Evolutionary conservation across 106 monocot species (phyloP), one percentile per base, ranked within the genome.

Genomic region (Platanthera zijinensis): DNA sequence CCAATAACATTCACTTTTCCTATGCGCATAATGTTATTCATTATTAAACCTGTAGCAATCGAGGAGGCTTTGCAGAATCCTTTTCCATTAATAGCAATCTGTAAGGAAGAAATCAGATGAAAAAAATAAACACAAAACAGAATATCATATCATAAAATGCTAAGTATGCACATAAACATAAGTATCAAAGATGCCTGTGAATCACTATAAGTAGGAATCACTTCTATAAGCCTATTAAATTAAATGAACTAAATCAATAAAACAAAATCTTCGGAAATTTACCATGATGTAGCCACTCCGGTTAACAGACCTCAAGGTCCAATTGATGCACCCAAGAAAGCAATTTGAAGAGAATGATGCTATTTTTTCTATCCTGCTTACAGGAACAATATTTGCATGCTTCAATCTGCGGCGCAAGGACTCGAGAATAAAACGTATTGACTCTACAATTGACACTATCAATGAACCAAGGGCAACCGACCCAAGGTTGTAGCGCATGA

Each of bases 11-110:
- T 99, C 15, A 99, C 99, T 85, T 99, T 99, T 74, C 99, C 94
- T 52, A 99, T 99, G 0, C 99, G 94, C 76, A 99, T 83, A 84
- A 94, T 99, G 81, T 99, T 99, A 48, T 88, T 99, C 94, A 94
- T 94, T 46, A 99, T 99, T 69, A 99, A 76, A 59, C 90, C 94
- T 7, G 99, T 99, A 1, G 99, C 99, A 77, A 89, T 81, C 46
- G 74, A 76, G 76, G 99, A 99, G 74, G 99, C 85, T 76, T 84
- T 99, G 88, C 80, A 94, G 85, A 99, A 99, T 32, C 94, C 82
- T 85, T 99, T 94, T n/a, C 99, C 99, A 5, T 94, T 99, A 52
- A 99, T 99, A 25, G 99, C 99, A 70, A 99, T 99, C 99, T 99
- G 88, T 46, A 57, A 2, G 22, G 19, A 66, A 67, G 5, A 71